A percentile compares a stretch with the other conserved stretches of the same genome.
Evolutionary conservation across 2,329 filamentous ascomycete genomes (phyloP).

Genomic region (Metarhizium robertsii): DNA sequence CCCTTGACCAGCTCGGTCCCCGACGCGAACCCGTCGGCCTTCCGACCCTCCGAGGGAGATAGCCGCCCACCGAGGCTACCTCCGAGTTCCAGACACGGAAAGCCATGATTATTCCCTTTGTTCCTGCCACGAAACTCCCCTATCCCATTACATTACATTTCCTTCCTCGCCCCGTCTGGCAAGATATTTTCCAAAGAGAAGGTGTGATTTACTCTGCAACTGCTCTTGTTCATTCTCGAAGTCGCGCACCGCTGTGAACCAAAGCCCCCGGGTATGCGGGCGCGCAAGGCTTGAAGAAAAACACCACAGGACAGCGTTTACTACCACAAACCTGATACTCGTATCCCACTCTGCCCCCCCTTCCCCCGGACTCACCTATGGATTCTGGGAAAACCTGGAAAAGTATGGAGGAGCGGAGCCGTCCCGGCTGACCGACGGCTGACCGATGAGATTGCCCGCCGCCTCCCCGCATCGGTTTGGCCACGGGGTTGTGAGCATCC

Average conservation of each 20-base stretch:
- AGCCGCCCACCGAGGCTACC: slow-evolving; percentile 5
- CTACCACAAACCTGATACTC: background rate
- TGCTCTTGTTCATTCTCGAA: no score
- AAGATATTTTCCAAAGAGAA: no score
- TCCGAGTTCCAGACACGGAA: background rate
- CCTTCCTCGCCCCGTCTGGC: background rate
- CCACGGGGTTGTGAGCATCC: no score
- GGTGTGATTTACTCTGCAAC: no score
- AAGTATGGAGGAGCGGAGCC: background rate
- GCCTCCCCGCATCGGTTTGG: background rate
- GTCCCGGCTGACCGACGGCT: background rate
- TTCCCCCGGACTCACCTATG: background rate
- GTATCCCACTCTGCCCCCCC: background rate
- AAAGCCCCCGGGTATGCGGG: background rate
- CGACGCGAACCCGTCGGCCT: slow-evolving; percentile 1
- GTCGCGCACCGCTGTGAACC: no score
- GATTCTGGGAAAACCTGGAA: background rate
- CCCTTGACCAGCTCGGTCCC: background rate
- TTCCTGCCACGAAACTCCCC: background rate
- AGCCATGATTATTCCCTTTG: background rate
- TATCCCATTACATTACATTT: background rate
- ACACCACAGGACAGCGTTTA: background rate
- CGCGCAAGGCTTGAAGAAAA: background rate
- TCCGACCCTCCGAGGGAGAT: slow-evolving; percentile 1
- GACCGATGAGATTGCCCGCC: background rate